Evolutionary conservation across 2,329 filamentous ascomycete genomes (phyloP).

Genomic region (Zasmidium cellare): DNA sequence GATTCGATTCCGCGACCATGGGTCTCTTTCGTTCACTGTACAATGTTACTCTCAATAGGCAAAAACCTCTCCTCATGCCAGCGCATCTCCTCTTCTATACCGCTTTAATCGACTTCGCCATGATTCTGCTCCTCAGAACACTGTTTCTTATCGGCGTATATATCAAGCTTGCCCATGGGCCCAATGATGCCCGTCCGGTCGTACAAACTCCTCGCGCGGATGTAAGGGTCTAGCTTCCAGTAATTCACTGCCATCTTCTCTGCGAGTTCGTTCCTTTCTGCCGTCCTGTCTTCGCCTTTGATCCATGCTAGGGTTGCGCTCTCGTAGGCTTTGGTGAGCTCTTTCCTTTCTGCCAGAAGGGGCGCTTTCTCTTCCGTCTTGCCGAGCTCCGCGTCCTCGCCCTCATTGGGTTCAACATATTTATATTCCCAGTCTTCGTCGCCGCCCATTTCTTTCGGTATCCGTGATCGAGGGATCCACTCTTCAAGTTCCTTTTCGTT

Average conservation of each 20-base stretch:
- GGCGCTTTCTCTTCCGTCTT: slow-evolving; percentile 60
- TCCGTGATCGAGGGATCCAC: slow-evolving; percentile 69
- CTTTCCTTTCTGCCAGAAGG: slow-evolving; percentile 63
- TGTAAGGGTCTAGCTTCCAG: slow-evolving; percentile 85
- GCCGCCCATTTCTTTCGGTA: slow-evolving; percentile 82
- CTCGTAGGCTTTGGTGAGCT: slow-evolving; percentile 73
- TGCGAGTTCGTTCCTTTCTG: slow-evolving; percentile 34
- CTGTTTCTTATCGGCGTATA: slow-evolving; percentile 55
- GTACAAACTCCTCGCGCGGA: slow-evolving; percentile 80
- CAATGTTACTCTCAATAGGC: too few species aligned
- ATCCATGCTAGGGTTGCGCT: slow-evolving; percentile 76
- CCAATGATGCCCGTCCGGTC: slow-evolving; percentile 76
- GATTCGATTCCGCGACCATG: too few species aligned
- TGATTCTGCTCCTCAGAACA: not conserved
- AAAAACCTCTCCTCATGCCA: too few species aligned
- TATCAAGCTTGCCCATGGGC: slow-evolving; percentile 66
- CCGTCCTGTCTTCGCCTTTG: slow-evolving; percentile 43
- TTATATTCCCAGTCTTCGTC: slow-evolving; percentile 81
- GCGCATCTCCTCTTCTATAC: too few species aligned
- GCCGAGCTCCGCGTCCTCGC: slow-evolving; percentile 77
- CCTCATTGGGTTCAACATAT: slow-evolving; percentile 72
- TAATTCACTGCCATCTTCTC: slow-evolving; percentile 69
- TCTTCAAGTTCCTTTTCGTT: slow-evolving; percentile 73
- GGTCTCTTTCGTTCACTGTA: too few species aligned
- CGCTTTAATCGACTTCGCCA: not conserved